A percentile compares a stretch with the other conserved stretches of the same genome.
phyloP scores from a whole-genome alignment of 495 filamentous ascomycete species.

The Penicillium tannophilum region DNA sequence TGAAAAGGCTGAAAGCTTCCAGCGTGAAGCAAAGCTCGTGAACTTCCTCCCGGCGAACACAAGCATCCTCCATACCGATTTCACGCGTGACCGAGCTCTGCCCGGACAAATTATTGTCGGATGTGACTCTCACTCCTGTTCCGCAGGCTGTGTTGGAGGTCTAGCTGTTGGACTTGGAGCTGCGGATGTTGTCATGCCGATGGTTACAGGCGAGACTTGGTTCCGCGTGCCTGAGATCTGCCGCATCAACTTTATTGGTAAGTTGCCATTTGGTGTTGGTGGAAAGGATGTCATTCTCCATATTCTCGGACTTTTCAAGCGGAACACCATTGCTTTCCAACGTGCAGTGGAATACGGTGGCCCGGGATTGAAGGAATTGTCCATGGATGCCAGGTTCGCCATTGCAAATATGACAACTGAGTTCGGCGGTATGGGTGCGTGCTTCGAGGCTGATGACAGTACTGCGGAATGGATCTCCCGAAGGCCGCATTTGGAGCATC shows the following conservation, averaged over 20 bases:
- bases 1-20: slow-evolving; percentile 34
- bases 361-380: slow-evolving; percentile 34
- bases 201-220: slow-evolving; percentile 51
- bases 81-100: slow-evolving; percentile 44
- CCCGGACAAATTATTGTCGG: slow-evolving; percentile 50
- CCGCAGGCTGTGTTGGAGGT: slow-evolving; percentile 41
- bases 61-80: slow-evolving; percentile 51
- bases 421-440: slow-evolving; percentile 47
- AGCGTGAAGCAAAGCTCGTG: slow-evolving; percentile 44
- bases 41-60: slow-evolving; percentile 50
- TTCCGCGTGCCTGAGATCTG: slow-evolving; percentile 47
- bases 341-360: slow-evolving; percentile 51
- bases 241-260: slow-evolving; percentile 38
- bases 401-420: slow-evolving; percentile 54
- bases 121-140: slow-evolving; percentile 52
- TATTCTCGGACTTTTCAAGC: slow-evolving; percentile 43
- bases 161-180: slow-evolving; percentile 48
- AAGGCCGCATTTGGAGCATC: neutral
- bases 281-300: slow-evolving; percentile 53
- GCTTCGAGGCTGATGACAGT: slow-evolving; percentile 42
- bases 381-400: slow-evolving; percentile 48
- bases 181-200: slow-evolving; percentile 46
- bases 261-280: slow-evolving; percentile 38
- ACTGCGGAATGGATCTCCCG: slow-evolving; percentile 25
- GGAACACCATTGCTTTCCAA: slow-evolving; percentile 49